Base-by-base conservation (phyloP, 805 yeast genomes). In the Candida coquimbonensis region DNA sequence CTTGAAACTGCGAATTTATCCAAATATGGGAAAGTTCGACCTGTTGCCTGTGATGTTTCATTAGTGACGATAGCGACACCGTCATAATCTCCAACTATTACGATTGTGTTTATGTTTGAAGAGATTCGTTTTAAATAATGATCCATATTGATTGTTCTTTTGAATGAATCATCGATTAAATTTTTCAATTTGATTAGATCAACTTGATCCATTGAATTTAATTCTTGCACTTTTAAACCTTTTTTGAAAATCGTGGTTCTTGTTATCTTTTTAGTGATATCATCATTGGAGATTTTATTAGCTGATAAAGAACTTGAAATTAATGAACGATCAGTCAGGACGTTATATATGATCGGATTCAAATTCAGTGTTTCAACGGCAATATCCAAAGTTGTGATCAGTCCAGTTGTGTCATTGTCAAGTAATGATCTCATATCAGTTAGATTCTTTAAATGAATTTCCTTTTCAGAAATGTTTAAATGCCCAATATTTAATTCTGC, bases 1-100 rank as follows among this genome's bases (percentile, higher is more conserved):
- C 83, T 80, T 36, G 86, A 74, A 12, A 93, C 96, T 0, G 98
- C 98, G 68, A 93, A 88, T 63, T 93, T 93, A 63, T 93, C 99
- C 43, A 93, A 69, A 54, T 93, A 93, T 0, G 96, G 87, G 31
- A 88, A 73, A 3, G 57, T 60, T 5, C 59, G 52, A 2, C 59
- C 56, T 3, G 53, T 48, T 1, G 42, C 35, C 2, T 12, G 31
- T 9, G 31, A 29, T 1, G 61, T 48, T 37, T 91, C 99, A 78
- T 87, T 83, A 0, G 99, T 93, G 33, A 91, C 75, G 14, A 93
- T 83, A 0, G 98, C 97, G 16, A 87, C 89, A 3, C 98, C 98
- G 53, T 90, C 96, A 62, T 93, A 93, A 58, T 91, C 93, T 1
- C 98, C 98, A 3, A 91, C 87, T 13, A 93, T 75, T 14, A 93